Base-by-base conservation (phyloP, 768 basidiomycete species). In the Calocybe gangraenosa region DNA sequence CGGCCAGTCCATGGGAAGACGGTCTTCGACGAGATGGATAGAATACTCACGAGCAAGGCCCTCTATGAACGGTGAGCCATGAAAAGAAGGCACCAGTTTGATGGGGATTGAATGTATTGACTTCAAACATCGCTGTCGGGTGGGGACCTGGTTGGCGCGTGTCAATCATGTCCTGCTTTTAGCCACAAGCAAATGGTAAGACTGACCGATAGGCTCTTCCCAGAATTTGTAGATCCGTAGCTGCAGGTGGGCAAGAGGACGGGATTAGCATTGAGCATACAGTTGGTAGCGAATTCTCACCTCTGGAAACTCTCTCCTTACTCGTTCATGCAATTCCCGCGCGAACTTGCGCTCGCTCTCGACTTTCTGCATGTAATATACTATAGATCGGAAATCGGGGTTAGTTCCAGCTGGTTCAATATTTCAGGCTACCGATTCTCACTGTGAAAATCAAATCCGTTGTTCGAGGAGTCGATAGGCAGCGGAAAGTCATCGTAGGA, bases 371-470 rank as follows among this genome's bases (percentile, higher is more conserved):
- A 76, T 75, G 61, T 82, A 84, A 53, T 86, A 87, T 18, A 86
- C 84, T 84, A 42, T 6, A 14, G 7, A 39, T n/a, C n/a, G n/a
- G n/a, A 28, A 9, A 11, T 13, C 28, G 25, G 32, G 18, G 35
- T 40, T 5, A 22, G n/a, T 10, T n/a, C 2, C 21, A 7, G 41
- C 33, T 20, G 15, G 40, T 13, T 7, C 30, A 30, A 35, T 17
- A 15, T 40, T 35, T 19, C 9, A 28, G 14, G 13, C 10, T 14
- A 9, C 3, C n/a, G n/a, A n/a, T n/a, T 2, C 81, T 63, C 47
- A 81, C 84, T 73, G 56, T 87, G 85, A 55, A 87, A 87, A 60
- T 87, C 84, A 51, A 87, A 86, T 0, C 79, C 83, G 38, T 82
- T 76, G 39, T 75, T 75, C 25, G 68, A 65, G 1, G 71, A 47